Evolutionary conservation across 805 yeast genomes (phyloP).

Genomic region (Teunomyces atbi): DNA sequence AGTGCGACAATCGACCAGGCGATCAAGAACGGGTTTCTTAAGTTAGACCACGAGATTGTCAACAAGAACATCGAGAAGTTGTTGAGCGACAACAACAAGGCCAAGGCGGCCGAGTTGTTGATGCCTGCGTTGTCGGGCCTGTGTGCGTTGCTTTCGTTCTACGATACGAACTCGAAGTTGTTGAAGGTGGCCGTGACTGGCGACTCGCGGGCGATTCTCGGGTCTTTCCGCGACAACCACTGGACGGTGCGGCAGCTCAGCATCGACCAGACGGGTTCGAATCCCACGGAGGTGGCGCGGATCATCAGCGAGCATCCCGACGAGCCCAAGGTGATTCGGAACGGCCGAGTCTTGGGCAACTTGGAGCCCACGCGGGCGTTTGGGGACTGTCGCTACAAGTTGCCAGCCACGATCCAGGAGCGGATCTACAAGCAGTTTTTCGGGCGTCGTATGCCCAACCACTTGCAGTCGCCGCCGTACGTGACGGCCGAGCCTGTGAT

Average conservation of each 20-base stretch:
- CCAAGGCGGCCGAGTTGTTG: conserved; percentile 67
- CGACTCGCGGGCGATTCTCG: conserved; percentile 89
- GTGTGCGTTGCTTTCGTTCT: conserved; percentile 85
- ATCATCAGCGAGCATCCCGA: conserved; percentile 86
- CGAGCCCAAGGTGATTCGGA: conserved; percentile 76
- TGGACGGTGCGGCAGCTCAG: conserved; percentile 90
- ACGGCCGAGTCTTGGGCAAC: conserved; percentile 90
- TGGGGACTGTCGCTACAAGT: conserved; percentile 94
- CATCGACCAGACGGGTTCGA: conserved; percentile 93
- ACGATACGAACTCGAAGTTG: conserved; percentile 68
- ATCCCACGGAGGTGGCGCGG: conserved; percentile 80
- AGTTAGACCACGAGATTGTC: conserved; percentile 84
- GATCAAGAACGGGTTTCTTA: conserved; percentile 73
- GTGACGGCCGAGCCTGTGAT: conserved; percentile 96
- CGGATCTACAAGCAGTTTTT: conserved; percentile 71
- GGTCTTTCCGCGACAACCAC: conserved; percentile 62
- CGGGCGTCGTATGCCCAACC: conserved; percentile 73
- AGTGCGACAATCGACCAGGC: conserved; percentile 76
- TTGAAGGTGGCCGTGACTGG: conserved; percentile 94
- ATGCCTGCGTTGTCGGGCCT: conserved; percentile 96
- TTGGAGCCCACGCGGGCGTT: conserved; percentile 95
- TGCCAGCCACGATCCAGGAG: conserved; percentile 75
- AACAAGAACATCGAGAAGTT: conserved; percentile 68
- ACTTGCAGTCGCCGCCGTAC: conserved; percentile 87
- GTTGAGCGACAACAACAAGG: conserved; percentile 63